A percentile compares a stretch with the other conserved stretches of the same genome.
phyloP scores from a whole-genome alignment of 805 yeast genomes.

The Metschnikowia baotianmanensis region DNA sequence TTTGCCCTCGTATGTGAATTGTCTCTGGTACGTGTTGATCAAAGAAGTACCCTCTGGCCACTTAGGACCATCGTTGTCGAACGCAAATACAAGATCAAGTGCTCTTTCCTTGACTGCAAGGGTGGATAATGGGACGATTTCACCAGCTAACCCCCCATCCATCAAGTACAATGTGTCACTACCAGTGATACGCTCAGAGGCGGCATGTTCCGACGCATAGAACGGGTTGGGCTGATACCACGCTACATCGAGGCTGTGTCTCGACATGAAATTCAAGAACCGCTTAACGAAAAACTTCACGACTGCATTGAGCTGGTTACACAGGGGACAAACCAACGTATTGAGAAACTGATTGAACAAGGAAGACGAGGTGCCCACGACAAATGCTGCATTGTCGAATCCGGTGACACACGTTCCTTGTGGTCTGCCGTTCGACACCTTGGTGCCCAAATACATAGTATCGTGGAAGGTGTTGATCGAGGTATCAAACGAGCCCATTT shows the following conservation, averaged over 20 bases:
- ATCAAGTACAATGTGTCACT: constrained; percentile 34
- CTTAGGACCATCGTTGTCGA: constrained; percentile 29
- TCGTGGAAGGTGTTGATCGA: constrained; percentile 39
- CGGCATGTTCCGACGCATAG: constrained; percentile 28
- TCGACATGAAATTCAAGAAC: constrained; percentile 28
- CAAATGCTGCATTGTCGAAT: constrained; percentile 39
- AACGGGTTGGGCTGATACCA: constrained; percentile 39
- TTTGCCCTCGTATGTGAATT: constrained; percentile 43
- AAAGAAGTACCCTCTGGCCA: constrained; percentile 39
- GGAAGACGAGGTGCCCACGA: constrained; percentile 40
- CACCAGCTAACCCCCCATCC: constrained; percentile 43
- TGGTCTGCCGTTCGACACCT: constrained; percentile 32
- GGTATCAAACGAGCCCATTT: constrained; percentile 42
- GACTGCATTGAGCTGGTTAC: constrained; percentile 24
- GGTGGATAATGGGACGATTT: constrained; percentile 34
- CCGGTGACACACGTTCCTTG: constrained; percentile 30
- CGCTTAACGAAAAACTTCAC: constrained; percentile 26
- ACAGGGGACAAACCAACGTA: constrained; percentile 34
- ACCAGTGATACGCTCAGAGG: constrained; percentile 23
- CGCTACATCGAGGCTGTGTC: constrained; percentile 31
- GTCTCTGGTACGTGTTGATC: constrained; percentile 33
- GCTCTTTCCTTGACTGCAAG: constrained; percentile 33
- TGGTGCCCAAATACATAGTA: constrained; percentile 35
- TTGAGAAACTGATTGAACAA: constrained; percentile 37
- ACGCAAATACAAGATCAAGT: constrained; percentile 37